A percentile compares a stretch with the other conserved stretches of the same genome.
These are phyloP conservation scores for Zhuliangozyma parablackwelliae DNA, from an alignment of 1,139 yeast species.

Conservation along the genomic window DNA sequence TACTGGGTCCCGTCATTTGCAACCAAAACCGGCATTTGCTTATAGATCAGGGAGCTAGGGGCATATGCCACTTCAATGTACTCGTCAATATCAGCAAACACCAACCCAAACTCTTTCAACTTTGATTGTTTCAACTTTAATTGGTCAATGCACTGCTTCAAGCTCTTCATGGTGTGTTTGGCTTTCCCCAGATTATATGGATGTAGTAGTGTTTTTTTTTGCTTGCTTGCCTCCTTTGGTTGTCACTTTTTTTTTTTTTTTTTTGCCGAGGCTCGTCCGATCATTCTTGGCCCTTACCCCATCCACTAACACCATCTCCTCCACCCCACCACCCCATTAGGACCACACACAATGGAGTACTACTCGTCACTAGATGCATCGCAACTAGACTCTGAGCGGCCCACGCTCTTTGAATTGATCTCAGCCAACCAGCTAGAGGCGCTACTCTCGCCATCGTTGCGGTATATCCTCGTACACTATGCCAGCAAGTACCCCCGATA, in stretches of 20 bases:
- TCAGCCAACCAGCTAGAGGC: constrained; percentile 77
- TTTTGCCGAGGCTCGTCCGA: background rate
- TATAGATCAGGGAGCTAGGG: constrained; percentile 5
- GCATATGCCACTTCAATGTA: constrained; percentile 11
- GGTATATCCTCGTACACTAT: constrained; percentile 78
- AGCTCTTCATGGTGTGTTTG: constrained; percentile 10
- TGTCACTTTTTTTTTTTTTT: background rate
- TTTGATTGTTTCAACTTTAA: constrained; percentile 16
- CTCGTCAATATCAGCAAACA: constrained; percentile 5
- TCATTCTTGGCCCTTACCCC: background rate
- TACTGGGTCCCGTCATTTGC: constrained; percentile 4
- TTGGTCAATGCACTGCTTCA: constrained; percentile 17
- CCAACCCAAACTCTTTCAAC: constrained; percentile 16
- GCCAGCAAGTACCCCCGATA: constrained; percentile 75
- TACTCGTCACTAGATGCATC: constrained; percentile 77
- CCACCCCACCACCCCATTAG: too few relatives aligned
- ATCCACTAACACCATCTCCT: too few relatives aligned
- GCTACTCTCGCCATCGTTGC: constrained; percentile 74
- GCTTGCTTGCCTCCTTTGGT: constrained; percentile 1
- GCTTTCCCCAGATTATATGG: too few relatives aligned
- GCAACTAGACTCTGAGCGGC: constrained; percentile 67
- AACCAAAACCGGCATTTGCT: constrained; percentile 9
- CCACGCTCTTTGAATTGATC: constrained; percentile 78
- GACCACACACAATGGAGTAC: constrained; percentile 56
- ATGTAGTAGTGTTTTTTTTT: too few relatives aligned